Percentiles rank a stretch among this genome's conserved stretches.
These are phyloP conservation scores for Fusarium decemcellulare DNA, from an alignment of 2,329 filamentous ascomycete species.

Conservation along the genomic window DNA sequence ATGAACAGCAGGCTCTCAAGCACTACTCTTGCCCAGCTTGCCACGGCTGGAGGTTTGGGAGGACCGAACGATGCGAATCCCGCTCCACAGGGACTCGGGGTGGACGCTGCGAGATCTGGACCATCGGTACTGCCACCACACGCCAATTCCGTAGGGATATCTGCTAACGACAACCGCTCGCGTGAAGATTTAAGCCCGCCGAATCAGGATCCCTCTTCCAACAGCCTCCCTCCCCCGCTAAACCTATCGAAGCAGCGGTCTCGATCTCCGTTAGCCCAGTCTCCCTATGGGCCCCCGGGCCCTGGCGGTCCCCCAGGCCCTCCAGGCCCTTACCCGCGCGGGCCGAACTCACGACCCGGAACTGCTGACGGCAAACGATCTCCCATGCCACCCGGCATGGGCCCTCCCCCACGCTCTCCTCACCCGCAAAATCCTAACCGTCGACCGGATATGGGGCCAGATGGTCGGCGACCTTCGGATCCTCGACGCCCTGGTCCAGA, in stretches of 20 bases:
- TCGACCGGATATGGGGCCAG: conserved; percentile 45
- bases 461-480: conserved; percentile 33
- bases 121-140: conserved; percentile 66
- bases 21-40: conserved; percentile 85
- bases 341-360: conserved; percentile 50
- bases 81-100: conserved; percentile 50
- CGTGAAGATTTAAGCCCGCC: conserved; percentile 66
- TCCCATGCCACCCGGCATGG: conserved; percentile 48
- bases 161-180: conserved; percentile 68
- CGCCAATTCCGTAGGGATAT: conserved; percentile 64
- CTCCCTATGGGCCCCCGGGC: conserved; percentile 50
- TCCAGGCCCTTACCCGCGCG: conserved; percentile 45
- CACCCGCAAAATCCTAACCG: conserved; percentile 48
- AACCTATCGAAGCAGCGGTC: conserved; percentile 59
- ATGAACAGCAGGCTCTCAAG: conserved; percentile 88
- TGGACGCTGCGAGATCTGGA: conserved; percentile 54
- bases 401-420: conserved; percentile 46
- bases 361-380: conserved; percentile 51
- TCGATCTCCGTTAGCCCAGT: conserved; percentile 60
- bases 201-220: conserved; percentile 51
- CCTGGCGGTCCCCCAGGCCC: too few species aligned
- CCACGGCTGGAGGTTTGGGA: conserved; percentile 73
- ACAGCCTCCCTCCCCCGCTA: conserved; percentile 58
- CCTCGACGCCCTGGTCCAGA: conserved; percentile 36
- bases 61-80: conserved; percentile 54